A percentile compares a stretch with the other conserved stretches of the same genome.
Evolutionary conservation across 768 basidiomycete genomes (phyloP).

Genomic region (Auricularia sp.): DNA sequence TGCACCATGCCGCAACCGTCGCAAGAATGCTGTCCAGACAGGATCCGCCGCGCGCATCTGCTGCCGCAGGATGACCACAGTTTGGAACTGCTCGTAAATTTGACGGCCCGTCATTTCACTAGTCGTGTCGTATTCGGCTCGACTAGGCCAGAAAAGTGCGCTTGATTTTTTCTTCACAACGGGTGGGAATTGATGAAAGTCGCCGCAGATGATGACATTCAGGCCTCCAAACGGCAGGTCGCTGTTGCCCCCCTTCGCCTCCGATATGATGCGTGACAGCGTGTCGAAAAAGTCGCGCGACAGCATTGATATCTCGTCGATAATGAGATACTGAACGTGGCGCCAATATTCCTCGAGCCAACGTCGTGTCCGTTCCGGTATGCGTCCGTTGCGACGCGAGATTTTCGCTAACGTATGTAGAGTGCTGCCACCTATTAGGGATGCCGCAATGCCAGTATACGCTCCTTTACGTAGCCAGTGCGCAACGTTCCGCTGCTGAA

Average conservation of each 20-base stretch:
- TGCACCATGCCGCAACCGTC: constrained; percentile 16
- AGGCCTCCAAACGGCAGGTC: constrained; percentile 20
- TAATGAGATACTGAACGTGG: not conserved
- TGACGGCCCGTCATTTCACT: constrained; percentile 12
- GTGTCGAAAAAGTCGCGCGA: not conserved
- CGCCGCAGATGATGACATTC: constrained; percentile 31
- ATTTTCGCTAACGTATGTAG: not conserved
- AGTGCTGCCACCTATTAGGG: constrained; percentile 24
- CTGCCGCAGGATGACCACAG: constrained; percentile 26
- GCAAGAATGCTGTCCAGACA: constrained; percentile 23
- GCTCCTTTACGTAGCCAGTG: constrained; percentile 25
- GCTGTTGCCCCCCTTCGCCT: not conserved
- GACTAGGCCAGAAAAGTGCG: constrained; percentile 15
- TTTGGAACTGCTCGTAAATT: constrained; percentile 22
- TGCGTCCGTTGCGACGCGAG: not conserved
- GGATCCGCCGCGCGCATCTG: constrained; percentile 26
- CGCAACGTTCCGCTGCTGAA: not conserved
- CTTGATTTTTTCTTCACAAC: constrained; percentile 14
- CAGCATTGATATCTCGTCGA: constrained; percentile 21
- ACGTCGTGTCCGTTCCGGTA: too few species aligned
- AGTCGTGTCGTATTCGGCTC: not conserved
- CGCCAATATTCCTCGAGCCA: not conserved
- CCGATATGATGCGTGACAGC: not conserved
- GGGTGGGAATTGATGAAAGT: constrained; percentile 38
- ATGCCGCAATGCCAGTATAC: constrained; percentile 31